Evolutionary conservation across 2,329 filamentous ascomycete species (phyloP).

Genomic region (Colletotrichum coccodes): DNA sequence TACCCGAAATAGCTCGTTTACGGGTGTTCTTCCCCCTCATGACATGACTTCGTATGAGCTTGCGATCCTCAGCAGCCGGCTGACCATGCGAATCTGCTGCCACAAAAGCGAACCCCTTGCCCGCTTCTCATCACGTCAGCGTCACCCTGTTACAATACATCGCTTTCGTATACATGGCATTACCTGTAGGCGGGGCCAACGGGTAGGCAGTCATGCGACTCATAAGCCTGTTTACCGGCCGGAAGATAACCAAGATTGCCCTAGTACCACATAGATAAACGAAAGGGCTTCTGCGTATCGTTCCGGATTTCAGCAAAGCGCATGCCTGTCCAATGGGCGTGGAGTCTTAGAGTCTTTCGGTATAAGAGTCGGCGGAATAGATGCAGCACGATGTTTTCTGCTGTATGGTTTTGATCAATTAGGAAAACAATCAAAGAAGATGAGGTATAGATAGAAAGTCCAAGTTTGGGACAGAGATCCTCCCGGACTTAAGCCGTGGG

Average conservation of each 20-base stretch:
- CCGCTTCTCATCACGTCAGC: not conserved
- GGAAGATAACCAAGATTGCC: not conserved
- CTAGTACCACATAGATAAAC: not conserved
- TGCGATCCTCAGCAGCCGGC: not conserved
- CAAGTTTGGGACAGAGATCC: not conserved
- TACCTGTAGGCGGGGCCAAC: not conserved
- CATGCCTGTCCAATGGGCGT: not conserved
- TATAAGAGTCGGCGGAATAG: not conserved
- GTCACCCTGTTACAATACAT: not conserved
- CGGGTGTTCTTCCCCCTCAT: not conserved
- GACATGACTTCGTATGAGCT: not conserved
- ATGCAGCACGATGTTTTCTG: not conserved
- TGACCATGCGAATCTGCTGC: not conserved
- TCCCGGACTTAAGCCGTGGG: not conserved
- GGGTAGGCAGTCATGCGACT: not conserved
- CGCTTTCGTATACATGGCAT: not conserved
- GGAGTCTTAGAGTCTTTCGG: not conserved
- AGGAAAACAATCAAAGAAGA: not conserved
- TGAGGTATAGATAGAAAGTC: not conserved
- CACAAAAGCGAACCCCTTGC: not conserved
- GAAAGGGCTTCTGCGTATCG: not conserved
- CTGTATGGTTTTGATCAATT: not conserved
- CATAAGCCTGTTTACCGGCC: no score
- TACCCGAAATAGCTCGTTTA: not conserved
- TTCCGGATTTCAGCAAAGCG: not conserved